Evolutionary conservation across 2,329 filamentous ascomycete species (phyloP).

Genomic region (Zelopaecilomyces penicillatus): DNA sequence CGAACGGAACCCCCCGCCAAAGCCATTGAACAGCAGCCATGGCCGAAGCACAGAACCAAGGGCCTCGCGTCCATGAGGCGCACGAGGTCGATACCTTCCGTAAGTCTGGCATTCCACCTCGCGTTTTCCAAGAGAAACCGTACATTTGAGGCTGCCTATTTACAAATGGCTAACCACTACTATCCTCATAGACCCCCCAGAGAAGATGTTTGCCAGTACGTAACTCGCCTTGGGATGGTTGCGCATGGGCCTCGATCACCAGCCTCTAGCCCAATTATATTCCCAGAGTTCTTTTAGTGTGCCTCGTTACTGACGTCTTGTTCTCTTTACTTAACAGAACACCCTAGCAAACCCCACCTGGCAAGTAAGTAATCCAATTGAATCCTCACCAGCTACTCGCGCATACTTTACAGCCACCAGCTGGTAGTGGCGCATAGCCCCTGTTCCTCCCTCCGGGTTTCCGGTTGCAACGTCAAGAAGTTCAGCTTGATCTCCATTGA

Average conservation of each 20-base stretch:
- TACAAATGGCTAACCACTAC: background rate
- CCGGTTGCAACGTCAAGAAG: slow-evolving; percentile 1
- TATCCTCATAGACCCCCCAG: slow-evolving; percentile 44
- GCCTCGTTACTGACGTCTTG: slow-evolving; percentile 8
- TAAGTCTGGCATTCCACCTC: slow-evolving; percentile 29
- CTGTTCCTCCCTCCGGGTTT: slow-evolving; percentile 1
- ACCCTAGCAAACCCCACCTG: slow-evolving; percentile 61
- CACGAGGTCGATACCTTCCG: slow-evolving; percentile 68
- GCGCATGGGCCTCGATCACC: background rate
- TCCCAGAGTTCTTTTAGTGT: slow-evolving; percentile 1
- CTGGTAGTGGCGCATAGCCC: slow-evolving; percentile 1
- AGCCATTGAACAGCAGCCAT: slow-evolving; percentile 25
- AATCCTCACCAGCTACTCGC: background rate
- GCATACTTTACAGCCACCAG: no score
- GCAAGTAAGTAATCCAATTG: slow-evolving; percentile 40
- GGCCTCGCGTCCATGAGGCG: slow-evolving; percentile 60
- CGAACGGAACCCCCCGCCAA: background rate
- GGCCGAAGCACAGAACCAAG: slow-evolving; percentile 36
- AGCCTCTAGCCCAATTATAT: slow-evolving; percentile 2
- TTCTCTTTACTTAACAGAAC: slow-evolving; percentile 38
- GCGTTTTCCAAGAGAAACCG: background rate
- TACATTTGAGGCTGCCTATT: background rate
- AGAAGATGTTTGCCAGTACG: slow-evolving; percentile 62
- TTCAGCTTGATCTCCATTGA: slow-evolving; percentile 7
- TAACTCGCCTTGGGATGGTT: slow-evolving; percentile 8